Base-by-base conservation (phyloP, 2,329 filamentous ascomycete species). In the Chrysosporium keratinophilum region DNA sequence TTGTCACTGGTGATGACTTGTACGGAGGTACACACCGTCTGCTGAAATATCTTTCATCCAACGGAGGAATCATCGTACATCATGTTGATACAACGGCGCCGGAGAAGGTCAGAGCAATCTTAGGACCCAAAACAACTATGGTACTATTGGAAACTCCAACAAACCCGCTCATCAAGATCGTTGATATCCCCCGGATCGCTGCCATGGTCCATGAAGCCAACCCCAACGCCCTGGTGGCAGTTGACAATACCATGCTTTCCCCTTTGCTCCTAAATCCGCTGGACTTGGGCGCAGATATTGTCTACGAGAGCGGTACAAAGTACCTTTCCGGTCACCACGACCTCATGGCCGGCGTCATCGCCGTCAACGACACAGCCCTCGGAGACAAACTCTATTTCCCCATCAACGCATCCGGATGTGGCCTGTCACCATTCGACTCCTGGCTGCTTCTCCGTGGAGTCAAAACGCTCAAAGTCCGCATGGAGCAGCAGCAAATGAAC, bases 231-330 rank as follows among this genome's bases (percentile, higher is more conserved):
- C 75, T 97, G 40, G 89, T 98, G 14, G 83, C 90, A 1, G 93
- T 97, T 23, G 93, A 98, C 72, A 98, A 98, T 75, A 98, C 93
- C 55, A 98, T 98, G 93, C 83, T 98, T 60, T 96, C 90, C 1
- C 93, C 93, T 10, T 84, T 96, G 76, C 82, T 98, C 6, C 84
- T 84, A 65, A 97, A 95, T 72, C 93, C 93, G 5, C 81, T 98
- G 15, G 91, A 97, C 57, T 78, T 97, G 28, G 93, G 94, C 54
- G 90, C 91, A 14, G 93, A 98, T 64, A 86, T 98, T 61, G 88
- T 95, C 54, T 98, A 98, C 71, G 93, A 98, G 74, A 95, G 87
- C 23, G 93, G 93, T 54, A 98, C 93, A 20, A 98, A 98, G 71
- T 98, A 98, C 65, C 78, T 98, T 5, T 97, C 90, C 1, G 93